Evolutionary conservation across 192 early-diverging fungal genomes (phyloP).

Genomic region (Jimgerdemannia flammicorona): DNA sequence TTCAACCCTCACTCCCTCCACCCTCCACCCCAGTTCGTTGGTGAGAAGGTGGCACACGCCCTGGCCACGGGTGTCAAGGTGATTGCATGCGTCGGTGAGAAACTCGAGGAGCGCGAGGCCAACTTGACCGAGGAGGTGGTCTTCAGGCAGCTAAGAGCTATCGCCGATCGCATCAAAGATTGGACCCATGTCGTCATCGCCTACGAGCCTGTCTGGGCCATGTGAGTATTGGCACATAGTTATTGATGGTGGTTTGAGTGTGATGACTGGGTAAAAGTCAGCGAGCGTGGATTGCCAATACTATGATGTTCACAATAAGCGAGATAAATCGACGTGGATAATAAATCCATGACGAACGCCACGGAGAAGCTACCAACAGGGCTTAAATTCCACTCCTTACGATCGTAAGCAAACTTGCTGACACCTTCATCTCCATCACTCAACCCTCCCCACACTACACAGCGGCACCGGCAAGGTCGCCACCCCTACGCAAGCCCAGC

Average conservation of each 20-base stretch:
- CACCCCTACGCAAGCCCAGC: constrained; percentile 93
- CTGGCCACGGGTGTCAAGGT: constrained; percentile 86
- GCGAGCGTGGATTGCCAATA: too few relatives aligned
- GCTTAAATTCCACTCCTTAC: too few relatives aligned
- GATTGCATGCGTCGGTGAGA: constrained; percentile 95
- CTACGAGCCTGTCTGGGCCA: constrained; percentile 99
- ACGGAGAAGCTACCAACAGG: too few relatives aligned
- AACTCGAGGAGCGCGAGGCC: constrained; percentile 90
- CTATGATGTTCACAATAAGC: too few relatives aligned
- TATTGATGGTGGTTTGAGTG: not conserved
- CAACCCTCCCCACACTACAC: not conserved
- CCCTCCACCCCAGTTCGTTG: constrained; percentile 52
- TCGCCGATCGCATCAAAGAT: constrained; percentile 73
- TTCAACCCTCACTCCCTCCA: not conserved
- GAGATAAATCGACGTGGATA: too few relatives aligned
- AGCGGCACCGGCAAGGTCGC: constrained; percentile 97
- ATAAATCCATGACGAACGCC: too few relatives aligned
- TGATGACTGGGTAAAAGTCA: not conserved
- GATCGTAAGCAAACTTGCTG: too few relatives aligned
- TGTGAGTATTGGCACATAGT: constrained; percentile 33
- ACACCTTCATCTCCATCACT: too few relatives aligned
- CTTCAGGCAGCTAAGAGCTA: constrained; percentile 85
- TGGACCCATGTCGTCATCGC: constrained; percentile 96
- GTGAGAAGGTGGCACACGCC: constrained; percentile 87
- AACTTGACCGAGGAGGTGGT: constrained; percentile 83